phyloP scores from a whole-genome alignment of 768 basidiomycete genomes.

The Artomyces pyxidatus region DNA sequence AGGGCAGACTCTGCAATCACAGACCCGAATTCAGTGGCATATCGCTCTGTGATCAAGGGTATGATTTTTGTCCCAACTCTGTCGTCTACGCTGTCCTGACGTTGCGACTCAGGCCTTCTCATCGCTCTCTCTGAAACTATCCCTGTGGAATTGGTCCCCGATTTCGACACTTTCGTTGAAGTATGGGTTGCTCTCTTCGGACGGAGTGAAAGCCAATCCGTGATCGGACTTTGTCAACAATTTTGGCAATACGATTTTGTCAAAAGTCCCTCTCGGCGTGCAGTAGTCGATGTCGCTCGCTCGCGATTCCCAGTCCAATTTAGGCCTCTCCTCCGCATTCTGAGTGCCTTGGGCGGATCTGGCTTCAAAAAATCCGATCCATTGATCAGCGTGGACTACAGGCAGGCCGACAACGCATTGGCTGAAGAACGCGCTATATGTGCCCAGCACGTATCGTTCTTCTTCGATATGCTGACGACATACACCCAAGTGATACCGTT shows the following conservation, averaged over 20 bases:
- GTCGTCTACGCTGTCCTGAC: conserved; percentile 1
- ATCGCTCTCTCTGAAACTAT: conserved; percentile 68
- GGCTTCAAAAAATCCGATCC: conserved; percentile 74
- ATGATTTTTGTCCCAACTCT: conserved; percentile 9
- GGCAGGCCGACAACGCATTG: conserved; percentile 30
- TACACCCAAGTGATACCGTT: conserved; percentile 69
- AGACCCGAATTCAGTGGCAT: conserved; percentile 72
- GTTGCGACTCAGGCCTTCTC: conserved; percentile 51
- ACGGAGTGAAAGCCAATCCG: conserved; percentile 54
- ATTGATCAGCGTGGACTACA: conserved; percentile 44
- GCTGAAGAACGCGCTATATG: conserved; percentile 50
- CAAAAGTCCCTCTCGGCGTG: conserved; percentile 57
- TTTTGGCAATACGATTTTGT: conserved; percentile 81
- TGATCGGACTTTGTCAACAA: conserved; percentile 65
- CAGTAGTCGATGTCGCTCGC: conserved; percentile 75
- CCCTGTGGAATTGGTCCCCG: conserved; percentile 68
- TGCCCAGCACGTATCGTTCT: conserved; percentile 64
- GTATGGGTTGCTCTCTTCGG: conserved; percentile 79
- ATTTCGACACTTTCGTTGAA: conserved; percentile 63
- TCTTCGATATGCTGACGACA: conserved; percentile 61
- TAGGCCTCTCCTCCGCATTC: conserved; percentile 56
- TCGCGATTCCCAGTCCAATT: conserved; percentile 80
- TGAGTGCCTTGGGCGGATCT: conserved; percentile 68
- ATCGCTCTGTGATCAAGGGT: conserved; percentile 84
- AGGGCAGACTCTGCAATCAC: conserved; percentile 58